These are phyloP conservation scores for Bromus sterilis DNA, from an alignment of 176 grass and related monocot genomes.

Conservation along the genomic window DNA sequence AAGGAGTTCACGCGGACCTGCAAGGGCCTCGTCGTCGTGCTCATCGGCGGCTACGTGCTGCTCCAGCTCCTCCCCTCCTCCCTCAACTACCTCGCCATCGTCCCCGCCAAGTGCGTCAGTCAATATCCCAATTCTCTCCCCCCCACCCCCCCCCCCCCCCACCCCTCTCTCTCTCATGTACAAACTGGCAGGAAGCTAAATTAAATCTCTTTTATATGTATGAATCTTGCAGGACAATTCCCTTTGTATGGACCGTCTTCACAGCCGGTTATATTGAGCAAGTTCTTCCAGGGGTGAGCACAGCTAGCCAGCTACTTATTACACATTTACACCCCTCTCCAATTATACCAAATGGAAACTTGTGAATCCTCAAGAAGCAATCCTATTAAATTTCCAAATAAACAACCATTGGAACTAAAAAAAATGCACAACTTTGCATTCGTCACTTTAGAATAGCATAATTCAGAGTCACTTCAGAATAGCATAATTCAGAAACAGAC, in stretches of 20 bases:
- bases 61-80: conserved; percentile 70
- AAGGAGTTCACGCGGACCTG: conserved; percentile 90
- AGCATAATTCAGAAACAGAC: neutral
- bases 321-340: neutral
- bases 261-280: conserved; percentile 97
- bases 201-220: neutral
- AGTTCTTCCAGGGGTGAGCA: conserved; percentile 81
- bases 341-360: neutral
- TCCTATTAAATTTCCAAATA: neutral
- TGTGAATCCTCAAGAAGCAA: neutral
- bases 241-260: conserved; percentile 91
- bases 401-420: neutral
- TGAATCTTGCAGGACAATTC: conserved; percentile 67
- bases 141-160: too few relatives aligned
- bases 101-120: conserved; percentile 77
- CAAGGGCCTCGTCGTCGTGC: conserved; percentile 78
- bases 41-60: conserved; percentile 74
- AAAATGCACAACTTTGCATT: neutral
- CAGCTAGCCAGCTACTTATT: neutral
- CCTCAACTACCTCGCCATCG: conserved; percentile 69
- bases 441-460: neutral
- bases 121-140: too few relatives aligned
- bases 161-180: too few relatives aligned
- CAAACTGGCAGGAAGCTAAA: neutral
- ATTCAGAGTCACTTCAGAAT: neutral